Percentiles rank a stretch among this genome's conserved stretches.
phyloP scores from a whole-genome alignment of 345 rosid species.

The Aurinia saxatilis region DNA sequence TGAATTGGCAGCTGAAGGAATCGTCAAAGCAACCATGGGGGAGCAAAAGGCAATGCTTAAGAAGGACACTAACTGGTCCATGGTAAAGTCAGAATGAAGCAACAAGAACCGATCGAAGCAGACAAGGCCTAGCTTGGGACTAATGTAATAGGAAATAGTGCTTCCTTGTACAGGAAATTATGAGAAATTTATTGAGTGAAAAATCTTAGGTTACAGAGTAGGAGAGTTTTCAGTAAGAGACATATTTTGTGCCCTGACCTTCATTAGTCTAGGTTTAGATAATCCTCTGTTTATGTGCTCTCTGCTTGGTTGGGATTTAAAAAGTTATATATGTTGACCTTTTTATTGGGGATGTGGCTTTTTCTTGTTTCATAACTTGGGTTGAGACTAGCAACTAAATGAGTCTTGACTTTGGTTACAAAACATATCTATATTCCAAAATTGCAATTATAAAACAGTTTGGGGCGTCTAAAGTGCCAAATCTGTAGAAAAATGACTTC shows the following conservation, averaged over 20 bases:
- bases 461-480: neutral
- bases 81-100: conserved; percentile 43
- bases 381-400: neutral
- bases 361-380: neutral
- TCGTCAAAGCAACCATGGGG: conserved; percentile 43
- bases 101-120: conserved; percentile 8
- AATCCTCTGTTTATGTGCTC: conserved; percentile 9
- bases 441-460: conserved; percentile 10
- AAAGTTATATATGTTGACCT: neutral
- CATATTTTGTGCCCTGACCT: conserved; percentile 6
- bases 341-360: neutral
- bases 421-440: conserved; percentile 4
- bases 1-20: conserved; percentile 37
- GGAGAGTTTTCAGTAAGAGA: conserved; percentile 13
- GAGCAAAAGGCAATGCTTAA: conserved; percentile 49
- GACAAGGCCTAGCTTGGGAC: conserved; percentile 4
- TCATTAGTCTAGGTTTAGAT: conserved; percentile 17
- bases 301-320: neutral
- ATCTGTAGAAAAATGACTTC: too few relatives aligned
- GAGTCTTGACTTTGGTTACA: conserved; percentile 4
- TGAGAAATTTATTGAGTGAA: conserved; percentile 15
- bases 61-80: conserved; percentile 54
- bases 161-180: conserved; percentile 25
- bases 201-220: conserved; percentile 20
- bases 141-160: conserved; percentile 24